phyloP scores from a whole-genome alignment of 1,139 yeast genomes.

The Suhomyces kunorum region DNA sequence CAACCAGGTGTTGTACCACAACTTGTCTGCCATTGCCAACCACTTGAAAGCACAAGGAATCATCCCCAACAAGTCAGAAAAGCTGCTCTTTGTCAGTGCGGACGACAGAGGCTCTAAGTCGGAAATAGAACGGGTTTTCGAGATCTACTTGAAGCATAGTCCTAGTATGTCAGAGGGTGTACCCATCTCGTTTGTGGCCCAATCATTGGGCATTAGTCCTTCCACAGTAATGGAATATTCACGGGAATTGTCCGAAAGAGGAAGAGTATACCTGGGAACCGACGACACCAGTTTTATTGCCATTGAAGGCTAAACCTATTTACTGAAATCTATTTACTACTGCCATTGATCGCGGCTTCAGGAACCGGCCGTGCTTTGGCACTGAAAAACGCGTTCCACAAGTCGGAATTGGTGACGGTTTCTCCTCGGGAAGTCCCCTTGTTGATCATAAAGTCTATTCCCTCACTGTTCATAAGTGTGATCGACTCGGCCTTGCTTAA shows the following conservation, averaged over 20 bases:
- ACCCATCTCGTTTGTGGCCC: constrained; percentile 61
- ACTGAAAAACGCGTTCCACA: constrained; percentile 63
- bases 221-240: constrained; percentile 53
- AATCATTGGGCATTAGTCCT: constrained; percentile 51
- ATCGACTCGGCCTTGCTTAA: constrained; percentile 38
- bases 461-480: constrained; percentile 40
- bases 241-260: constrained; percentile 59
- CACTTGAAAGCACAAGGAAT: constrained; percentile 58
- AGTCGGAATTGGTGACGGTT: constrained; percentile 52
- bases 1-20: constrained; percentile 77
- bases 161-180: constrained; percentile 73
- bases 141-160: constrained; percentile 52
- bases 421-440: constrained; percentile 53
- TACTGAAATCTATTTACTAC: constrained; percentile 1
- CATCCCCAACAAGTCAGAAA: constrained; percentile 16
- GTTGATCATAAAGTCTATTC: constrained; percentile 44
- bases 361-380: constrained; percentile 17
- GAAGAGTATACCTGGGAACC: constrained; percentile 64
- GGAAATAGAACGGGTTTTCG: constrained; percentile 45
- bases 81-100: constrained; percentile 21
- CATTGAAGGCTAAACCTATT: constrained; percentile 4
- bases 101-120: constrained; percentile 25
- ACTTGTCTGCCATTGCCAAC: constrained; percentile 66
- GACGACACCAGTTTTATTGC: constrained; percentile 60
- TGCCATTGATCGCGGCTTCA: neutral